Evolutionary conservation across 345 rosid genomes (phyloP), one percentile per base, ranked within the genome.

Genomic region (Arabidopsis suecica): DNA sequence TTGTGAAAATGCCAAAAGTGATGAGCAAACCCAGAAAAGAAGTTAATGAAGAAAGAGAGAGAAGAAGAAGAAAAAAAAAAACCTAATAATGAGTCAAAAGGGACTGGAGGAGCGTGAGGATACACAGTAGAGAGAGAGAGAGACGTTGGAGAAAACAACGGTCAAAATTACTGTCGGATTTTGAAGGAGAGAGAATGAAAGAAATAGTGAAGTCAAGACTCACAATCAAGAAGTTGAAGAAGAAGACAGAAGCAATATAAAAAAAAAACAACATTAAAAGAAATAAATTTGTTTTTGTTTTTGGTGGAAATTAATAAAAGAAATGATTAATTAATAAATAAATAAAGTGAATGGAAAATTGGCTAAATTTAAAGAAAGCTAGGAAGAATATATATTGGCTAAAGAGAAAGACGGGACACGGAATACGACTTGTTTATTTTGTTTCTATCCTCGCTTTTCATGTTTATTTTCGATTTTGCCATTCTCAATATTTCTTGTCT

Each of bases 111-210:
- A 72, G 81, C 81, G 74, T 78, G 81, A 78, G 68, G 73, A 65
- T 65, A 25, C 67, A 40, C 63, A 48, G 73, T 58, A 16, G 77
- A 67, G 74, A 22, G 59, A 25, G 65, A 61, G 65, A 71, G 81
- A 78, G 81, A 78, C 77, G 77, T 78, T 78, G 78, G 73, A 54
- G 74, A 78, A 60, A 72, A 61, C 74, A 78, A 78, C 78, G 81
- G 81, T 78, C 74, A 78, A 72, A 78, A 72, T 51, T 72, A 72
- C 69, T 66, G 81, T 78, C 81, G 77, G 77, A 53, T 5, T 32
- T 33, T 2, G 54, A 65, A 22, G 16, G 72, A 71, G 76, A 77
- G 70, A 77, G 76, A 76, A 45, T 55, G 65, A 22, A 22, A 36
- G 11, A 60, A 54, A 45, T n/a, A n/a, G 25, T 1, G 58, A 65